phyloP scores from a whole-genome alignment of 352 stramenopile species.

The Nothophytophthora sp. region DNA sequence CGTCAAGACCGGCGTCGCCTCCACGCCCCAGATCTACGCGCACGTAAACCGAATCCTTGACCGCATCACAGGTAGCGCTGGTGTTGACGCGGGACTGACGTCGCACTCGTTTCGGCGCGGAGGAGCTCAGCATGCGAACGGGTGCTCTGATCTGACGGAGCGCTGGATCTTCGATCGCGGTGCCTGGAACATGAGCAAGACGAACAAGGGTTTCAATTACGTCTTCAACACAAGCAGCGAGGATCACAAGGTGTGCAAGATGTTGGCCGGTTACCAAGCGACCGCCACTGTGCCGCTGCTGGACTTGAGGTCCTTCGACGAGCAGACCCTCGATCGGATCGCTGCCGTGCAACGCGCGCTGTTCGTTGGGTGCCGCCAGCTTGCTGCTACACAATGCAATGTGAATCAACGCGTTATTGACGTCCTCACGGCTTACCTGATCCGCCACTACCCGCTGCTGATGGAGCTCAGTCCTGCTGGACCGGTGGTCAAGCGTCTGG shows the following conservation, averaged over 20 bases:
- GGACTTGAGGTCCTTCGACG: background rate
- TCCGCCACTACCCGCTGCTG: constrained; percentile 2
- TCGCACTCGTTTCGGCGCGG: constrained; percentile 22
- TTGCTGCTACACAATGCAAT: constrained; percentile 5
- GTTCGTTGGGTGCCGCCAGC: constrained; percentile 7
- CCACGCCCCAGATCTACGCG: constrained; percentile 5
- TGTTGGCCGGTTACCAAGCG: constrained; percentile 6
- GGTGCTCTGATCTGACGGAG: background rate
- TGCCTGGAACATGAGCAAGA: constrained; percentile 17
- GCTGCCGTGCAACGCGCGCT: background rate
- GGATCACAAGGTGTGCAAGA: constrained; percentile 8
- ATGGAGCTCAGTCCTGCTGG: background rate
- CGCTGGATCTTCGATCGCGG: constrained; percentile 12
- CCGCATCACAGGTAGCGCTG: constrained; percentile 1
- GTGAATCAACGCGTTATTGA: constrained; percentile 1
- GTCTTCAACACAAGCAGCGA: constrained; percentile 11
- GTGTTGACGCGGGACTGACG: constrained; percentile 7
- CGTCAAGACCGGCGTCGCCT: background rate
- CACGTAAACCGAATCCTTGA: constrained; percentile 25
- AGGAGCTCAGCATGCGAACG: constrained; percentile 13
- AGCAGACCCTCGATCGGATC: constrained; percentile 2
- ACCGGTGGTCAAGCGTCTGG: background rate
- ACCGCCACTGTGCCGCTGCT: background rate
- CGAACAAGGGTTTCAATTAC: constrained; percentile 13
- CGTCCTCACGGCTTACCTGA: constrained; percentile 1